These are phyloP conservation scores for Penicillium psychrofluorescens DNA, from an alignment of 495 filamentous ascomycete genomes.

Conservation along the genomic window DNA sequence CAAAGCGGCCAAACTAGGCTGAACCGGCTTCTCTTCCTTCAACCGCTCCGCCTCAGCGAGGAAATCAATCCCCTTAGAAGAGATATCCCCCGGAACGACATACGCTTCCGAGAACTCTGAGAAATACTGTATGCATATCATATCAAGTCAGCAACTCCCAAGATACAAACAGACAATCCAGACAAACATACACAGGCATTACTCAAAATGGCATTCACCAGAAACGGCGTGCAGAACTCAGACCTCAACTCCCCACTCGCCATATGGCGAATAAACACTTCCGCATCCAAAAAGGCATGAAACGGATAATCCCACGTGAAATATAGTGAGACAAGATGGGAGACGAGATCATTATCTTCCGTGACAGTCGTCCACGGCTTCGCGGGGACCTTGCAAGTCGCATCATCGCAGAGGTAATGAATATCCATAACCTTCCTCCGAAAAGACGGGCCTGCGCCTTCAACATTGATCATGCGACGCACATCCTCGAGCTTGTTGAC, in stretches of 20 bases:
- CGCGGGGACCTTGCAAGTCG: constrained; percentile 35
- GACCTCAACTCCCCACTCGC: constrained; percentile 15
- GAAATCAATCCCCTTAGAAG: constrained; percentile 36
- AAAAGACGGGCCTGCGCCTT: constrained; percentile 27
- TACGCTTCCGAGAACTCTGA: constrained; percentile 41
- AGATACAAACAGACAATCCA: not conserved
- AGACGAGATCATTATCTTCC: constrained; percentile 42
- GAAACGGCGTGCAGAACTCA: constrained; percentile 44
- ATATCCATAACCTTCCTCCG: constrained; percentile 42
- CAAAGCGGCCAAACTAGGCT: constrained; percentile 26
- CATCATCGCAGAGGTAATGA: constrained; percentile 34
- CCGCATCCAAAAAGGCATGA: constrained; percentile 36
- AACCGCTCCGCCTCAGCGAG: constrained; percentile 36
- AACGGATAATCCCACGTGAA: constrained; percentile 52
- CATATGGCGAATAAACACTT: constrained; percentile 45
- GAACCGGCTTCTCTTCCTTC: constrained; percentile 13
- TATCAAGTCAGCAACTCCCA: constrained; percentile 2
- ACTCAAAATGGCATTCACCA: constrained; percentile 48
- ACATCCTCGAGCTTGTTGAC: constrained; percentile 24
- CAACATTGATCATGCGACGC: constrained; percentile 21
- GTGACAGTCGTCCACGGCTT: constrained; percentile 47
- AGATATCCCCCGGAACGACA: constrained; percentile 31
- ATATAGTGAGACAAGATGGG: constrained; percentile 45
- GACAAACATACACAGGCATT: constrained; percentile 37
- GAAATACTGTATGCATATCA: constrained; percentile 22